These are phyloP conservation scores for Oldenlandia corymbosa DNA, from an alignment of 257 asterid genomes.

Conservation along the genomic window DNA sequence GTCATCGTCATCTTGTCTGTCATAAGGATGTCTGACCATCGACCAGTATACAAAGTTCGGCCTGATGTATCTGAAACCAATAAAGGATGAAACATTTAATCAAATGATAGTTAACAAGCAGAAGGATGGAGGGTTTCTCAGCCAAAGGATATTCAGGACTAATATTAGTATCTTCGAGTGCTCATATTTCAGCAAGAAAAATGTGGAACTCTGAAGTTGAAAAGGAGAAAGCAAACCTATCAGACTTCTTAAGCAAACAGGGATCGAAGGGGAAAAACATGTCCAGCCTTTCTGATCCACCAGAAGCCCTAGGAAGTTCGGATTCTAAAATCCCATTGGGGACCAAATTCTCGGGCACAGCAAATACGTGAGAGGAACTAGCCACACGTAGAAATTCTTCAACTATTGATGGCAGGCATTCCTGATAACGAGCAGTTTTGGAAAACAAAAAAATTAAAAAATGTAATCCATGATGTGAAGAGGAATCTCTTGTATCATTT, in stretches of 20 bases:
- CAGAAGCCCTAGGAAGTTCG: constrained; percentile 58
- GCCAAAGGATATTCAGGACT: too few relatives aligned
- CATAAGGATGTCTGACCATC: constrained; percentile 55
- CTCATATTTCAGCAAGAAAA: constrained; percentile 1
- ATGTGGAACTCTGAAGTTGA: neutral
- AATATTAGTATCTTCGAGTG: too few relatives aligned
- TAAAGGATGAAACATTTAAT: neutral
- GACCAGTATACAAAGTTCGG: constrained; percentile 89
- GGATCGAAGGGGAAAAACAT: constrained; percentile 95
- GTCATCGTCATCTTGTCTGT: constrained; percentile 33
- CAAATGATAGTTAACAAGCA: neutral
- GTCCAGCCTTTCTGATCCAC: constrained; percentile 71
- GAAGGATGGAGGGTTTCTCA: neutral
- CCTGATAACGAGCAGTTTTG: constrained; percentile 34
- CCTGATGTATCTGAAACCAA: constrained; percentile 51
- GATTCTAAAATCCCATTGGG: constrained; percentile 47
- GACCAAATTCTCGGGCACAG: constrained; percentile 37
- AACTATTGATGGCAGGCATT: constrained; percentile 83
- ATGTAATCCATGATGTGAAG: neutral
- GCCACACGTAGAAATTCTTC: constrained; percentile 69
- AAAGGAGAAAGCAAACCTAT: constrained; percentile 41
- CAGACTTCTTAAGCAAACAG: constrained; percentile 69
- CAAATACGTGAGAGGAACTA: constrained; percentile 41
- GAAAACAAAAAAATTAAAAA: neutral
- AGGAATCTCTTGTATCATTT: neutral